A percentile compares a stretch with the other conserved stretches of the same genome.
These are phyloP conservation scores for Dillenia turbinata DNA, from an alignment of 164 flowering plant genomes.

Conservation along the genomic window DNA sequence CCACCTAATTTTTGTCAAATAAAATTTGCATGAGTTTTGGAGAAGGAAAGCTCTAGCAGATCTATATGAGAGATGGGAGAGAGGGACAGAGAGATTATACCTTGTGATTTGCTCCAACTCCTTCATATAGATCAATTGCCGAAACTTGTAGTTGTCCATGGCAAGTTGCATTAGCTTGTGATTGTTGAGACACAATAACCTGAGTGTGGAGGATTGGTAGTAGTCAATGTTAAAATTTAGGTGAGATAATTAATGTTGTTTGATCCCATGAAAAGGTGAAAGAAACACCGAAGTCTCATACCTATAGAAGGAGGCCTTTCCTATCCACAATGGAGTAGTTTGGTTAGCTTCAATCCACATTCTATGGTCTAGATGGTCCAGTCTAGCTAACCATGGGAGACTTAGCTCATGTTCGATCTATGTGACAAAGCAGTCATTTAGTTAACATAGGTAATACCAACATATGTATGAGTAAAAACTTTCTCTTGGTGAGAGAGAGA, in stretches of 20 bases:
- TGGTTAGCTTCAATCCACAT: conserved; percentile 23
- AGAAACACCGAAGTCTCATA: background rate
- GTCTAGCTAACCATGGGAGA: conserved; percentile 33
- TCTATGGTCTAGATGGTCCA: conserved; percentile 41
- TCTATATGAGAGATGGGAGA: background rate
- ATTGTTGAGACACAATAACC: conserved; percentile 16
- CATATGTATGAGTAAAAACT: too few species aligned
- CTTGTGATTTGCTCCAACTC: conserved; percentile 34
- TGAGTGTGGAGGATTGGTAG: conserved; percentile 7
- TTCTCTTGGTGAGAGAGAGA: too few species aligned
- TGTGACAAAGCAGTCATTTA: too few species aligned
- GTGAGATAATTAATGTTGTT: background rate
- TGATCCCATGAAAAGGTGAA: background rate
- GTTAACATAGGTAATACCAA: too few species aligned
- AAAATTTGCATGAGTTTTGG: background rate
- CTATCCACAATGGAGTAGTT: conserved; percentile 12
- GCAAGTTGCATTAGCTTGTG: conserved; percentile 30
- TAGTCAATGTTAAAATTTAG: background rate
- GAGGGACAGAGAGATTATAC: conserved; percentile 6
- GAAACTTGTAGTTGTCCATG: conserved; percentile 15
- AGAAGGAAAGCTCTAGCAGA: background rate
- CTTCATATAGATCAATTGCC: conserved; percentile 22
- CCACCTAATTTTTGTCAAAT: conserved; percentile 26
- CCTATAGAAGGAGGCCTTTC: conserved; percentile 22
- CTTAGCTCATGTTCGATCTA: conserved; percentile 32